Percentiles rank a stretch among this genome's conserved stretches.
phyloP scores from a whole-genome alignment of 352 stramenopile species.

The Hyaloperonospora brassicae region DNA sequence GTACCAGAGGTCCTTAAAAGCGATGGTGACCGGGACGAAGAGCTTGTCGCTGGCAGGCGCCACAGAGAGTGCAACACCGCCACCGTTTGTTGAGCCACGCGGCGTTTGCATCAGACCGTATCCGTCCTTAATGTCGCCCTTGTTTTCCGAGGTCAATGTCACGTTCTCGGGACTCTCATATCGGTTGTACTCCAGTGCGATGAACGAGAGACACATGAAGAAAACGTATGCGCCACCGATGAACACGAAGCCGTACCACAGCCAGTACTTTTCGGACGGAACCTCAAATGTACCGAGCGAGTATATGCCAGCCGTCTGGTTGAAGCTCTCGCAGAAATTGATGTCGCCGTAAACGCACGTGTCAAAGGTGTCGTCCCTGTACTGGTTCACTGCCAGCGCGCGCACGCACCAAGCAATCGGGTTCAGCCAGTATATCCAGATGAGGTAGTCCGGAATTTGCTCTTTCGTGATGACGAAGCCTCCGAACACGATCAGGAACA shows the following conservation, averaged over 20 bases:
- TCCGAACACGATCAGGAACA: constrained; percentile 13
- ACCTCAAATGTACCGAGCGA: constrained; percentile 15
- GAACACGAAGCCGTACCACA: constrained; percentile 18
- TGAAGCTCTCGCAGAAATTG: constrained; percentile 23
- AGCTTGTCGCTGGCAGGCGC: neutral
- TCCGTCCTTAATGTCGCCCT: neutral
- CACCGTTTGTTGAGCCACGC: neutral
- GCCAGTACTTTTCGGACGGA: constrained; percentile 13
- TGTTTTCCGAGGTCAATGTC: neutral
- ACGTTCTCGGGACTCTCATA: constrained; percentile 14
- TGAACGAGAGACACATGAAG: constrained; percentile 11
- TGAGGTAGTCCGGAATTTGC: constrained; percentile 18
- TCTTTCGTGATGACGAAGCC: constrained; percentile 16
- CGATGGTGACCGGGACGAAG: constrained; percentile 9
- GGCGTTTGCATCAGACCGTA: constrained; percentile 7
- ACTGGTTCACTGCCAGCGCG: constrained; percentile 22
- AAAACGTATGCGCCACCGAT: constrained; percentile 6
- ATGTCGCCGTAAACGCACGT: constrained; percentile 20
- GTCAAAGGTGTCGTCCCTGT: constrained; percentile 18
- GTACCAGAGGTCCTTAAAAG: constrained; percentile 19
- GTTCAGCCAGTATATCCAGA: constrained; percentile 21
- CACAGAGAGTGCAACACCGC: neutral
- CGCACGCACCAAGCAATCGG: constrained; percentile 15
- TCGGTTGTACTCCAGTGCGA: constrained; percentile 13
- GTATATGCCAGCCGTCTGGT: constrained; percentile 16